phyloP scores from a whole-genome alignment of 2,329 filamentous ascomycete species.

The Remersonia thermophila region DNA sequence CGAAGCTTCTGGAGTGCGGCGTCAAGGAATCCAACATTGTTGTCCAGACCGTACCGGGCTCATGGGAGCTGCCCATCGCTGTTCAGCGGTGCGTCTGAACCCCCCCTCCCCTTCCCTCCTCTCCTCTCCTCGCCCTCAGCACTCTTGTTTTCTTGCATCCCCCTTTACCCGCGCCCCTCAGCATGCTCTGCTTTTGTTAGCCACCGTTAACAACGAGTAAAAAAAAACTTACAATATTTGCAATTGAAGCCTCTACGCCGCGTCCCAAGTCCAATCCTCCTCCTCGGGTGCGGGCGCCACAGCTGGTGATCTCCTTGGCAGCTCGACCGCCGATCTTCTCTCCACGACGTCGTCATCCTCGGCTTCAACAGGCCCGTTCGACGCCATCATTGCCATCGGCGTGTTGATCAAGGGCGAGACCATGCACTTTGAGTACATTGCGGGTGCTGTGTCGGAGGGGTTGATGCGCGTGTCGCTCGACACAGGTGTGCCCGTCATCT shows the following conservation, averaged over 20 bases:
- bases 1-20: constrained; percentile 63
- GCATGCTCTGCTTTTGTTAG: too few relatives aligned
- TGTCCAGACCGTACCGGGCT: constrained; percentile 79
- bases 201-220: too few relatives aligned
- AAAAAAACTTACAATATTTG: too few relatives aligned
- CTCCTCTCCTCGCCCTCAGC: not conserved
- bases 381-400: constrained; percentile 89
- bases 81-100: constrained; percentile 56
- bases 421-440: constrained; percentile 99
- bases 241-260: constrained; percentile 76
- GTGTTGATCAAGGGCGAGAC: constrained; percentile 97
- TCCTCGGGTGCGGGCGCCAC: constrained; percentile 48
- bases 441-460: constrained; percentile 79
- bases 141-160: constrained; percentile 1
- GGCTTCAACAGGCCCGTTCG: constrained; percentile 53
- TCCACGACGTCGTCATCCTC: constrained; percentile 14
- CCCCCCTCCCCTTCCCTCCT: constrained; percentile 3
- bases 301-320: constrained; percentile 64
- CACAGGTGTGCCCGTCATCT: constrained; percentile 76
- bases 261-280: constrained; percentile 73
- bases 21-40: constrained; percentile 83
- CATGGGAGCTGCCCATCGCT: constrained; percentile 87
- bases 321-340: constrained; percentile 48
- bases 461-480: constrained; percentile 93
- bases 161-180: too few relatives aligned